These are phyloP conservation scores for Escovopsis sp. DNA, from an alignment of 2,329 filamentous ascomycete genomes.

Conservation along the genomic window DNA sequence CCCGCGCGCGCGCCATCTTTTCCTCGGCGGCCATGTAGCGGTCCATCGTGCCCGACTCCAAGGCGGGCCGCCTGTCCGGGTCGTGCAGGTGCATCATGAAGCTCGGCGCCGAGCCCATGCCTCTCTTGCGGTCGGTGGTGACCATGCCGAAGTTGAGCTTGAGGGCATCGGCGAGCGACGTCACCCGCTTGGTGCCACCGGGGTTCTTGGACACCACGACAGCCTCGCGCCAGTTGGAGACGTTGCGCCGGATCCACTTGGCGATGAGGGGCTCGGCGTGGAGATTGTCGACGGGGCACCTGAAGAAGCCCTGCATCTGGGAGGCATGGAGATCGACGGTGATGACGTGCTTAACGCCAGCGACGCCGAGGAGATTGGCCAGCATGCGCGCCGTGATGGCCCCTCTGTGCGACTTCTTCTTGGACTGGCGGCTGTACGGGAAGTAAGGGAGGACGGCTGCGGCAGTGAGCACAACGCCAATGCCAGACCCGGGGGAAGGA, in stretches of 20 bases:
- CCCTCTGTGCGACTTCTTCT: conserved; percentile 95
- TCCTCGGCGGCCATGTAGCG: conserved; percentile 10
- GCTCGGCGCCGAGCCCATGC: conserved; percentile 61
- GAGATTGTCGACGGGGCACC: conserved; percentile 92
- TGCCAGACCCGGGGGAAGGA: background rate
- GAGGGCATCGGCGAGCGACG: conserved; percentile 83
- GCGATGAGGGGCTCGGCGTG: conserved; percentile 91
- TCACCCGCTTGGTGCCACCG: conserved; percentile 92
- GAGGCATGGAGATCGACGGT: conserved; percentile 91
- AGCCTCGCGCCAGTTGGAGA: conserved; percentile 74
- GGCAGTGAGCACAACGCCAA: conserved; percentile 3
- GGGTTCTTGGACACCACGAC: conserved; percentile 98
- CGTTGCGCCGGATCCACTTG: conserved; percentile 85
- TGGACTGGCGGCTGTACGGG: conserved; percentile 97
- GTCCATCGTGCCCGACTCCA: conserved; percentile 19
- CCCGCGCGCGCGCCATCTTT: conserved; percentile 6
- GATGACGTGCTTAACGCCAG: conserved; percentile 93
- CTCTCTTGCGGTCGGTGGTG: conserved; percentile 62
- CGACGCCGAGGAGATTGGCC: conserved; percentile 83
- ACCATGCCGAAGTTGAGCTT: conserved; percentile 98
- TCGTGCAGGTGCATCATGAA: conserved; percentile 58
- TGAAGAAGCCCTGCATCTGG: conserved; percentile 99
- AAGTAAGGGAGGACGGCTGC: conserved; percentile 84
- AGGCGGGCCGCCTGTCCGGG: conserved; percentile 30
- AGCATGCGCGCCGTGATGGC: conserved; percentile 96